These are phyloP conservation scores for Diospyros kaki DNA, from an alignment of 148 eudicot genomes.

Conservation along the genomic window DNA sequence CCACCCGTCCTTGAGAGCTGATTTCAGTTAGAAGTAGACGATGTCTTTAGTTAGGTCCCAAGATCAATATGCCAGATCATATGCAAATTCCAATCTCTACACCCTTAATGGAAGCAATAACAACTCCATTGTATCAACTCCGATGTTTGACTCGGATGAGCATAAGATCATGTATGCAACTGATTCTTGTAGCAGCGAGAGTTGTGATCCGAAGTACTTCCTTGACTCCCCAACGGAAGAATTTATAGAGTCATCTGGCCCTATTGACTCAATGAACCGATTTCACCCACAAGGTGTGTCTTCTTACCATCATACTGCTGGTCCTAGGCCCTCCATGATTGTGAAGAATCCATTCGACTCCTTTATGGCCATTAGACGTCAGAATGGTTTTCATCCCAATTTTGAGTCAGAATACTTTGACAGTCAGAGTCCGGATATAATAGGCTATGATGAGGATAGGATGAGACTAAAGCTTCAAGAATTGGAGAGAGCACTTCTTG, in stretches of 20 bases:
- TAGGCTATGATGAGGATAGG: conserved; percentile 50
- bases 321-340: background rate
- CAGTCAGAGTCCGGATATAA: conserved; percentile 38
- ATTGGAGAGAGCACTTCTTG: conserved; percentile 80
- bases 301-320: conserved; percentile 8
- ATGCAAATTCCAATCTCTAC: conserved; percentile 18
- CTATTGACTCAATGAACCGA: conserved; percentile 8
- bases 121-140: conserved; percentile 15
- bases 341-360: conserved; percentile 17
- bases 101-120: conserved; percentile 12
- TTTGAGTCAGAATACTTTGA: conserved; percentile 41
- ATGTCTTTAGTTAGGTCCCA: conserved; percentile 24
- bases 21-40: conserved; percentile 1
- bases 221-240: conserved; percentile 75
- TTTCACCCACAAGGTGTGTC: conserved; percentile 12
- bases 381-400: background rate
- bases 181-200: conserved; percentile 43
- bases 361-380: background rate
- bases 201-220: conserved; percentile 54
- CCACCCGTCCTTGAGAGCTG: background rate
- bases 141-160: conserved; percentile 45
- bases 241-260: conserved; percentile 32
- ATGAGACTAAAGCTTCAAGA: conserved; percentile 82
- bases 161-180: conserved; percentile 32
- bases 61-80: conserved; percentile 16